Conservation (phyloP, 2,329 filamentous ascomycete genomes). For the Metarhizium album region DNA sequence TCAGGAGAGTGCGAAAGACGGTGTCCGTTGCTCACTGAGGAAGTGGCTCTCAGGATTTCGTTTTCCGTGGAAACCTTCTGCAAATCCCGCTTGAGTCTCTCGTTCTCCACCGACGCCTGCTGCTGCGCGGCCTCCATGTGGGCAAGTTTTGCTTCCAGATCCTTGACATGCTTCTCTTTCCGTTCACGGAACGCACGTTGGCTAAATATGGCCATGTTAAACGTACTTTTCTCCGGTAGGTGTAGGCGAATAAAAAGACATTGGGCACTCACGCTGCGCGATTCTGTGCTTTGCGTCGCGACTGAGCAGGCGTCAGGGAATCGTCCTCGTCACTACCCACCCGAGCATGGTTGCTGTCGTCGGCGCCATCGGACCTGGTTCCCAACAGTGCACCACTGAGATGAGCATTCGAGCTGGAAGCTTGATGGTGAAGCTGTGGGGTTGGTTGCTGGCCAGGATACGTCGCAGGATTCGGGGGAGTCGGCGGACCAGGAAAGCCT, state of each 20-base stretch:
- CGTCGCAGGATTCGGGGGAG: slow-evolving; percentile 34
- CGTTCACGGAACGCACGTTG: slow-evolving; percentile 94
- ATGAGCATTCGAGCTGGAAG: slow-evolving; percentile 11
- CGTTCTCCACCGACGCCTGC: slow-evolving; percentile 69
- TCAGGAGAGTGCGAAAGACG: slow-evolving; percentile 31
- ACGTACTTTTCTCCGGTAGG: not conserved
- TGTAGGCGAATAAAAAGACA: too few species aligned
- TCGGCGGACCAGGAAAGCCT: slow-evolving; percentile 34
- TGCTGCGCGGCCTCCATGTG: slow-evolving; percentile 64
- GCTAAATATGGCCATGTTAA: slow-evolving; percentile 32
- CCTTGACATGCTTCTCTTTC: slow-evolving; percentile 89
- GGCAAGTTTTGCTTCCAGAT: slow-evolving; percentile 78
- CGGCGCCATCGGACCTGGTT: slow-evolving; percentile 28
- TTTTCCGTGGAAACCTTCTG: slow-evolving; percentile 83
- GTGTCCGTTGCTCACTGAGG: slow-evolving; percentile 27
- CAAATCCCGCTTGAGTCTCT: slow-evolving; percentile 72
- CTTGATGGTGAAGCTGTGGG: slow-evolving; percentile 17
- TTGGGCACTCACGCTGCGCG: slow-evolving; percentile 43
- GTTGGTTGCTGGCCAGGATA: slow-evolving; percentile 17
- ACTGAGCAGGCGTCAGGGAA: slow-evolving; percentile 45
- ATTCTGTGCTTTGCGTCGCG: slow-evolving; percentile 50
- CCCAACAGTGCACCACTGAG: slow-evolving; percentile 12
- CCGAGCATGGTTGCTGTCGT: slow-evolving; percentile 23
- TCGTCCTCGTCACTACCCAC: slow-evolving; percentile 46
- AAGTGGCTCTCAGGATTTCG: slow-evolving; percentile 79